phyloP scores from a whole-genome alignment of 129 eudicot species.

The Centaurea solstitialis region DNA sequence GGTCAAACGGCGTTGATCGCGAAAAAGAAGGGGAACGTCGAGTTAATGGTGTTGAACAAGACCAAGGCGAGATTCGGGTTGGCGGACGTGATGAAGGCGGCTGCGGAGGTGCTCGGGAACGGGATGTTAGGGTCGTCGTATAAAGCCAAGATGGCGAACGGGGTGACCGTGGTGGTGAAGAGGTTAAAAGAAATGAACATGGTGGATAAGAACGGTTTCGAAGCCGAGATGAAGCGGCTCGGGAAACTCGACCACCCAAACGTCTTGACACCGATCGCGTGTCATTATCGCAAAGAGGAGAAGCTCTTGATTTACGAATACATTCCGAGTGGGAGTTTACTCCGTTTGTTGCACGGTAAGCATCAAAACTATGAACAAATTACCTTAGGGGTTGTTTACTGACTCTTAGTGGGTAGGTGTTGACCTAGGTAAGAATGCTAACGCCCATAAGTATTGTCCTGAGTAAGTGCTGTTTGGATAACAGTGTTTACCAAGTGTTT shows the following conservation, averaged over 20 bases:
- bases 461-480: too few species aligned
- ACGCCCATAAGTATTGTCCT: too few species aligned
- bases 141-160: slow-evolving; percentile 64
- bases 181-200: slow-evolving; percentile 56
- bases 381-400: too few species aligned
- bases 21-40: slow-evolving; percentile 37
- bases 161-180: slow-evolving; percentile 66
- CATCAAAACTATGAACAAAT: not conserved
- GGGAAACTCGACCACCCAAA: slow-evolving; percentile 60
- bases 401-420: too few species aligned
- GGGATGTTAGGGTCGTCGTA: slow-evolving; percentile 74
- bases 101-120: slow-evolving; percentile 79
- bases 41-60: slow-evolving; percentile 57
- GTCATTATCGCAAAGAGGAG: slow-evolving; percentile 70
- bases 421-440: too few species aligned
- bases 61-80: slow-evolving; percentile 59
- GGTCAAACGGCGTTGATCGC: slow-evolving; percentile 30
- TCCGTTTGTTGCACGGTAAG: slow-evolving; percentile 59
- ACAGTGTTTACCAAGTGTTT: not conserved
- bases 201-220: slow-evolving; percentile 59
- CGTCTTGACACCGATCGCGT: slow-evolving; percentile 73
- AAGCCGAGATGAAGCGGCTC: slow-evolving; percentile 56
- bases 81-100: slow-evolving; percentile 76
- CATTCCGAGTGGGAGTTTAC: slow-evolving; percentile 71
- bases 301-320: slow-evolving; percentile 70